Base-by-base conservation (phyloP, 2,329 filamentous ascomycete genomes). In the Fusarium newnesense region DNA sequence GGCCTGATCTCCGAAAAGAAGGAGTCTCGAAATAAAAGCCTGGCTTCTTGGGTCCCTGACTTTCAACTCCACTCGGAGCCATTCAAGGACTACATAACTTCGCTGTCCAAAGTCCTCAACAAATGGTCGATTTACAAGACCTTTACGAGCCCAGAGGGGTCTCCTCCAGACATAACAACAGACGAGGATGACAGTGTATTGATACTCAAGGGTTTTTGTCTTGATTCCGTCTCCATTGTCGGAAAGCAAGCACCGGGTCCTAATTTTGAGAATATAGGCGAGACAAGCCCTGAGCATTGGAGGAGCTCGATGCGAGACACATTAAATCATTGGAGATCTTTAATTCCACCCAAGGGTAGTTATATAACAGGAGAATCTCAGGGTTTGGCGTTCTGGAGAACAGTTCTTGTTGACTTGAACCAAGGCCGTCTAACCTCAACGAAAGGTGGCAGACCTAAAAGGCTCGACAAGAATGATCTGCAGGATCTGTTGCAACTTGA, bases 41-140 rank as follows among this genome's bases (percentile, higher is more conserved):
- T 66, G 4, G 19, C 30, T 4, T 66, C 60, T 6, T 64, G 60
- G 64, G 64, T 66, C 9, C 30, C 60, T 4, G 64, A 66, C 18
- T 58, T 66, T 43, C 24, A 32, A 19, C 34, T 56, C 7, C 60
- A 66, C 32, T 57, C 43, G 2, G 37, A 34, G 13, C 32, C 47
- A 26, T 42, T 39, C 21, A 19, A 26, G 3, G 43, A 57, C 15
- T 37, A 64, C 21, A 43, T 64, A 19, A 57, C 64, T 36, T 64
- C 64, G 13, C 36, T 66, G n/a, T 57, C 49, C 16, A 57, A 66
- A 57, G 16, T 34, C 7, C 42, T 64, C 6, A 26, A 49, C 12
- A 39, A 34, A n/a, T 37, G 19, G 9, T 49, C 40, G 7, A n/a
- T 56, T 5, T 66, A 49, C 19, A 47, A 34, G 18, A 32, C 30